Percentiles rank a stretch among this genome's conserved stretches.
Conservation (phyloP, 2,329 filamentous ascomycete genomes). For the Teratosphaeria pseudoeucalypti region DNA sequence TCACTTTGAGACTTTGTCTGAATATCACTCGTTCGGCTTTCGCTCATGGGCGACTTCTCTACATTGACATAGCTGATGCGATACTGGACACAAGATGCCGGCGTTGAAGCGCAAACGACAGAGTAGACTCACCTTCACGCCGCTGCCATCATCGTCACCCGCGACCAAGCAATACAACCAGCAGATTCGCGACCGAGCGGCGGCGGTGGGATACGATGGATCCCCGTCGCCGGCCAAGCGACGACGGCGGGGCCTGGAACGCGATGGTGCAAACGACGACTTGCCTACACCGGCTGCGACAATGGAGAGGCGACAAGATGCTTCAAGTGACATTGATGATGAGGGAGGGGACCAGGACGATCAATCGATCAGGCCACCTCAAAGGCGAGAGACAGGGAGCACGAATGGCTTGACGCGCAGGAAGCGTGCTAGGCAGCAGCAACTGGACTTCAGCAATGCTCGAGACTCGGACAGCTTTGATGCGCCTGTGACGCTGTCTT, state of each 20-base stretch:
- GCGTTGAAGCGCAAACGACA: constrained; percentile 25
- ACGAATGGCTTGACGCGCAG: constrained; percentile 4
- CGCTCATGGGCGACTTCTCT: background rate
- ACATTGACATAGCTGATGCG: background rate
- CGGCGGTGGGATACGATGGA: constrained; percentile 23
- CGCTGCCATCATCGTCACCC: constrained; percentile 31
- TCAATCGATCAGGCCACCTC: constrained; percentile 13
- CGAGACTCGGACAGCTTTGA: constrained; percentile 14
- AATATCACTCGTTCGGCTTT: background rate
- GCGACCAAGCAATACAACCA: constrained; percentile 22
- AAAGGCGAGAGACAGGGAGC: constrained; percentile 3
- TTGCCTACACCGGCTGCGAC: constrained; percentile 17
- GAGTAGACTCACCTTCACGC: constrained; percentile 34
- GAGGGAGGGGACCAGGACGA: constrained; percentile 12
- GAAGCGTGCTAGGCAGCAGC: constrained; percentile 21
- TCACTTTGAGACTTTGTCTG: background rate
- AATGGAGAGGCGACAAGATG: constrained; percentile 7
- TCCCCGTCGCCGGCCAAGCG: constrained; percentile 16
- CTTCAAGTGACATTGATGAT: constrained; percentile 9
- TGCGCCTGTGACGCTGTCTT: constrained; percentile 13
- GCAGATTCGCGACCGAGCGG: constrained; percentile 26
- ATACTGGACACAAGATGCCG: background rate
- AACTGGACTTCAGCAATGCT: constrained; percentile 20
- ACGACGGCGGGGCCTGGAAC: constrained; percentile 6
- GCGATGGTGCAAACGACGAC: constrained; percentile 6